These are phyloP conservation scores for Calonectria honghensis DNA, from an alignment of 2,329 filamentous ascomycete genomes.

Conservation along the genomic window DNA sequence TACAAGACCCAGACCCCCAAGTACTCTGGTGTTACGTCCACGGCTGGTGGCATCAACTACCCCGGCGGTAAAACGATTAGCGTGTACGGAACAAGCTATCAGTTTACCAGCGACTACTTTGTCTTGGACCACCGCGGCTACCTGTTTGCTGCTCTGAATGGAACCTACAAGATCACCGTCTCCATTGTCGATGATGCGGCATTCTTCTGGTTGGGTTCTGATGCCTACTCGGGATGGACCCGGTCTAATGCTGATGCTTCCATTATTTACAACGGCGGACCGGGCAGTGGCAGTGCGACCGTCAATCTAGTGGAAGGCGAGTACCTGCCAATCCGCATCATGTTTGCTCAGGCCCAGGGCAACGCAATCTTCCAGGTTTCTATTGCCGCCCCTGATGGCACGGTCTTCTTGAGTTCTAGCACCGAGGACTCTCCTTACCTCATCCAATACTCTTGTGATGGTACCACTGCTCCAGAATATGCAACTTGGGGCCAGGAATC, in stretches of 20 bases:
- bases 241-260: slow-evolving; percentile 6
- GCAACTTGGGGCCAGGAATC: slow-evolving; percentile 7
- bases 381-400: slow-evolving; percentile 11
- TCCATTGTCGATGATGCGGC: neutral
- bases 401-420: slow-evolving; percentile 13
- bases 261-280: slow-evolving; percentile 1
- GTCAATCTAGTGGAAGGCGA: slow-evolving; percentile 1
- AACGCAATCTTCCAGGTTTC: slow-evolving; percentile 13
- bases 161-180: neutral
- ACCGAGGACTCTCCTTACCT: slow-evolving; percentile 18
- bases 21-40: neutral
- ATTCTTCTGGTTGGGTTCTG: slow-evolving; percentile 8
- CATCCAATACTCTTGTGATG: slow-evolving; percentile 12
- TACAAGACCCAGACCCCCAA: neutral
- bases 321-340: slow-evolving; percentile 10
- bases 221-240: slow-evolving; percentile 17
- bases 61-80: neutral
- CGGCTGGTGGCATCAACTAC: neutral
- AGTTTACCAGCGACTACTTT: slow-evolving; percentile 12
- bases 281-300: neutral
- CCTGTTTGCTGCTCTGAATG: slow-evolving; percentile 10
- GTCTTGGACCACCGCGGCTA: slow-evolving; percentile 19
- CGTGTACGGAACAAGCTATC: slow-evolving; percentile 14
- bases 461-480: slow-evolving; percentile 7
- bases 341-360: slow-evolving; percentile 13